A percentile compares a stretch with the other conserved stretches of the same genome.
Evolutionary conservation across 306 rosid genomes (phyloP).

Genomic region (Comarum palustre): DNA sequence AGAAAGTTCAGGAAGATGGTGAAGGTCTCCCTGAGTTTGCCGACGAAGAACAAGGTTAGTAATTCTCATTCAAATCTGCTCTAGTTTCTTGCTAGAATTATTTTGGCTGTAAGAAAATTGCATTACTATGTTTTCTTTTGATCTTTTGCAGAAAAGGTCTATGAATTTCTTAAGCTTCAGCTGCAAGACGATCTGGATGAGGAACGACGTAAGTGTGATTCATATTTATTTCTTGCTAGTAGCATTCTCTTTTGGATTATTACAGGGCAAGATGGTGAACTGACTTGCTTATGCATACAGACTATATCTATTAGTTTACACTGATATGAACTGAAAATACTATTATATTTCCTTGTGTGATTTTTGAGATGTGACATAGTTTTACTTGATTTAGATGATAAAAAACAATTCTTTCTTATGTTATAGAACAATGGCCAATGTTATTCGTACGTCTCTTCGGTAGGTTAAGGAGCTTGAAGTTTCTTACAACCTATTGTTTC

Average conservation of each 20-base stretch:
- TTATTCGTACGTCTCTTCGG: not conserved
- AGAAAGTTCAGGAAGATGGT: slow-evolving; percentile 58
- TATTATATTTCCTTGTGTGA: not conserved
- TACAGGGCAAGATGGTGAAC: not conserved
- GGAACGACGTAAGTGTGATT: slow-evolving; percentile 56
- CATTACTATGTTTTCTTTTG: slow-evolving; percentile 7
- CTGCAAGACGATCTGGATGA: slow-evolving; percentile 50
- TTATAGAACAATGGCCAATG: not conserved
- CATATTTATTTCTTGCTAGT: slow-evolving; percentile 11
- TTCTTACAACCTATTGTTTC: slow-evolving; percentile 23
- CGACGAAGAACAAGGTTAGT: slow-evolving; percentile 73
- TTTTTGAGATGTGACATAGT: not conserved
- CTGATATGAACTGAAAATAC: not conserved
- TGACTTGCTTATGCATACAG: not conserved
- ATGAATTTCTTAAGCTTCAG: slow-evolving; percentile 67
- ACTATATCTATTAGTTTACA: not conserved
- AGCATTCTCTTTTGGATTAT: slow-evolving; percentile 2
- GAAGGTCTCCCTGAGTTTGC: slow-evolving; percentile 71
- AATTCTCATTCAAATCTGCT: slow-evolving; percentile 15
- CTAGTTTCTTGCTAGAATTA: not conserved
- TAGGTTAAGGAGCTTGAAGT: not conserved
- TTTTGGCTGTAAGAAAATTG: slow-evolving; percentile 7
- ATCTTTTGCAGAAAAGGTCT: slow-evolving; percentile 58
- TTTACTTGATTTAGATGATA: not conserved
- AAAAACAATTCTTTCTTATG: not conserved